phyloP scores from a whole-genome alignment of 164 flowering plant species.

The Paratinospora sagittata region DNA sequence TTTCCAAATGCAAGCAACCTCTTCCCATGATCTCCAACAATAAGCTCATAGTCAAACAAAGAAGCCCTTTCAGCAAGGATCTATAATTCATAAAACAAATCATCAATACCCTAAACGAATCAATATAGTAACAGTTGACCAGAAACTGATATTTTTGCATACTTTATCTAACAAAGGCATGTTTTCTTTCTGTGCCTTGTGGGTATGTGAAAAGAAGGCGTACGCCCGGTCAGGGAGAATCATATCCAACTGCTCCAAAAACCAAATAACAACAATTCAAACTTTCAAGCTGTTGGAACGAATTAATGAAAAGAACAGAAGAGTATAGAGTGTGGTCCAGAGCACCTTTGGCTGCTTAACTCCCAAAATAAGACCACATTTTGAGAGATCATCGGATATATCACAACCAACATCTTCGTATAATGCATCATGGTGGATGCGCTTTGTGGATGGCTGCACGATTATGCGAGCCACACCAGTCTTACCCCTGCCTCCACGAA shows the following conservation, averaged over 20 bases:
- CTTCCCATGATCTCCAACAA: conserved; percentile 80
- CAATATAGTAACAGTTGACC: neutral
- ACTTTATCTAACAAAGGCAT: conserved; percentile 96
- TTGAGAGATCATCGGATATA: conserved; percentile 84
- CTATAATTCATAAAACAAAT: conserved; percentile 27
- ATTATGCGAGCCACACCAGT: conserved; percentile 63
- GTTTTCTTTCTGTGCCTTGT: conserved; percentile 95
- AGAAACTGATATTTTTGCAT: neutral
- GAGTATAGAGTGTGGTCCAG: neutral
- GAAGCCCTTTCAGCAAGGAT: conserved; percentile 66
- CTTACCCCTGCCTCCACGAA: conserved; percentile 48
- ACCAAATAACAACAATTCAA: conserved; percentile 2
- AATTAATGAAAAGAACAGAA: neutral
- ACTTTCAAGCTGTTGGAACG: neutral
- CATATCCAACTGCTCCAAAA: conserved; percentile 75
- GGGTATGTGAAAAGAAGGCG: conserved; percentile 96
- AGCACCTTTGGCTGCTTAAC: conserved; percentile 90
- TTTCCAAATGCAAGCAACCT: conserved; percentile 93
- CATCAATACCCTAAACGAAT: neutral
- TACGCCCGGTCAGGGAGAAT: conserved; percentile 86
- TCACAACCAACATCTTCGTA: conserved; percentile 98
- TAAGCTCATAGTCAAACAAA: conserved; percentile 91
- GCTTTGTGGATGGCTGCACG: conserved; percentile 93
- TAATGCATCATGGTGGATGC: conserved; percentile 76
- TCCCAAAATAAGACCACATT: conserved; percentile 90